Conservation (phyloP, 805 yeast genomes). For the Tetrapisispora fleetii region DNA sequence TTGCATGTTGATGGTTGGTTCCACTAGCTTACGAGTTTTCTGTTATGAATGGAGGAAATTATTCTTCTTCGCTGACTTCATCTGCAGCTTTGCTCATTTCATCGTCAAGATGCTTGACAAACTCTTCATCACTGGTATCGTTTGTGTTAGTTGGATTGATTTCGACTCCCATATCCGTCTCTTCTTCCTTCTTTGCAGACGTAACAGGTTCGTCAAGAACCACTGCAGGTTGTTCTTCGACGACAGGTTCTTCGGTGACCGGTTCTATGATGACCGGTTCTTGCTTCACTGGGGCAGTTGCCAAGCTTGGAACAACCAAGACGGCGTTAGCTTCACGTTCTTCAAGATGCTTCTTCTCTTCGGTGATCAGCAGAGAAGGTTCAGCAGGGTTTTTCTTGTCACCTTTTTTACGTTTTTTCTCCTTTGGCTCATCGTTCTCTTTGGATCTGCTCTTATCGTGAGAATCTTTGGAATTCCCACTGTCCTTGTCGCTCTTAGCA, state of each 20-base stretch:
- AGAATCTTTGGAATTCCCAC: background rate
- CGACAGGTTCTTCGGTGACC: too few relatives aligned
- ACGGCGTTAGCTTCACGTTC: slow-evolving; percentile 26
- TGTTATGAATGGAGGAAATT: background rate
- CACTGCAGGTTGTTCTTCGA: background rate
- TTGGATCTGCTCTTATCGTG: slow-evolving; percentile 1
- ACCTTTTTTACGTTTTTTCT: slow-evolving; percentile 10
- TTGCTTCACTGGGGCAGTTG: slow-evolving; percentile 1
- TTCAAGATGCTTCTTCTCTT: slow-evolving; percentile 24
- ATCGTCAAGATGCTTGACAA: slow-evolving; percentile 27
- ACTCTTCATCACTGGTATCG: slow-evolving; percentile 25
- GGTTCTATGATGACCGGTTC: background rate
- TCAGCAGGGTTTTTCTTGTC: slow-evolving; percentile 22
- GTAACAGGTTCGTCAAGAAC: background rate
- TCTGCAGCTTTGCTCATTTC: slow-evolving; percentile 26
- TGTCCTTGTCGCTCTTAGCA: slow-evolving; percentile 1
- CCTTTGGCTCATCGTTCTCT: slow-evolving; percentile 8
- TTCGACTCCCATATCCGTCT: background rate
- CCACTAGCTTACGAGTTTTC: background rate
- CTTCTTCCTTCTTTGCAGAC: background rate
- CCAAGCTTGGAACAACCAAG: slow-evolving; percentile 24
- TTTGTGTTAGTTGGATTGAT: background rate
- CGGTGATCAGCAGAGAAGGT: slow-evolving; percentile 26
- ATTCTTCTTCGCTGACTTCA: slow-evolving; percentile 26
- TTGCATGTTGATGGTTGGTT: background rate